phyloP scores from a whole-genome alignment of 1,139 yeast species.

The Hanseniaspora sp. region DNA sequence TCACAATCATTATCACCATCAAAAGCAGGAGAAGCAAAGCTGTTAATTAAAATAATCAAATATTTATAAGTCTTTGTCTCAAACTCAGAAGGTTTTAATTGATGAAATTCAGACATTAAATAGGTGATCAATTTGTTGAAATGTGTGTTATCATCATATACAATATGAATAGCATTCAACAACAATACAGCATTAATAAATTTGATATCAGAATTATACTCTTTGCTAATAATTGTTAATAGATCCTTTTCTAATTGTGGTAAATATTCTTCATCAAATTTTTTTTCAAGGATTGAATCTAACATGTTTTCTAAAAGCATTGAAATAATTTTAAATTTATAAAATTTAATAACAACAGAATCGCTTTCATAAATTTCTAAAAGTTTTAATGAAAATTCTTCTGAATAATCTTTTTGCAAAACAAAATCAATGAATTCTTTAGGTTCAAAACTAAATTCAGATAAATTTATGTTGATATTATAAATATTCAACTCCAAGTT shows the following conservation, averaged over 20 bases:
- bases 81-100: constrained; percentile 1
- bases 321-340: background rate
- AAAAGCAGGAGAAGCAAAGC: background rate
- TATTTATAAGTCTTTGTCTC: background rate
- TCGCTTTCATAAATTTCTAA: background rate
- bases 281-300: background rate
- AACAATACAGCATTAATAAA: background rate
- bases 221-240: background rate
- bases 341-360: background rate
- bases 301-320: background rate
- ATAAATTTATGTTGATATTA: background rate
- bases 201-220: background rate
- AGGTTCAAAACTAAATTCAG: background rate
- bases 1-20: background rate
- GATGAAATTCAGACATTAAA: constrained; percentile 14
- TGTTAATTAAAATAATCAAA: constrained; percentile 1
- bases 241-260: background rate
- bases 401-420: background rate
- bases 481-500: background rate
- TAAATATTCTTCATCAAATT: background rate
- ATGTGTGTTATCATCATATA: background rate
- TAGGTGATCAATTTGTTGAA: background rate
- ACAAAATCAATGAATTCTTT: background rate
- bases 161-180: background rate
- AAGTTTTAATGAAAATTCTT: background rate